Evolutionary conservation across 1,139 yeast genomes (phyloP).

Genomic region (Sugiyamaella castrensis): DNA sequence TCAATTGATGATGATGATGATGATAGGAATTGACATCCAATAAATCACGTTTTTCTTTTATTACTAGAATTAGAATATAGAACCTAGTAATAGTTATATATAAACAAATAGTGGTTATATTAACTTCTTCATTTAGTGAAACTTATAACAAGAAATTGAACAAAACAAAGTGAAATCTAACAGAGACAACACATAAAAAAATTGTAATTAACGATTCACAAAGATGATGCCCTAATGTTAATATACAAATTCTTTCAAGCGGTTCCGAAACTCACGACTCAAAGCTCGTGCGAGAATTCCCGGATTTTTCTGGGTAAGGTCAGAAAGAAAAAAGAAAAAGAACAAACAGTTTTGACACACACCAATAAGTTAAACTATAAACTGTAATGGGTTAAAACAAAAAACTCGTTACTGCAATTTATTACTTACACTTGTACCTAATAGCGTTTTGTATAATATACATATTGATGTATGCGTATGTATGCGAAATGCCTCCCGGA

Average conservation of each 20-base stretch:
- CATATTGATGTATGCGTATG: too few relatives aligned
- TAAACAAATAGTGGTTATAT: conserved; percentile 1
- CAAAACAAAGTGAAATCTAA: neutral
- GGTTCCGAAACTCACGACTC: neutral
- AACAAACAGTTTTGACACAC: conserved; percentile 3
- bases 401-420: too few relatives aligned
- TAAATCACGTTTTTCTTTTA: too few relatives aligned
- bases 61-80: neutral
- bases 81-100: neutral
- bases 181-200: neutral
- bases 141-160: too few relatives aligned
- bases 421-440: too few relatives aligned
- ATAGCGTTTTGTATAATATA: too few relatives aligned
- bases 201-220: neutral
- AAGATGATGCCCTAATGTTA: neutral
- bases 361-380: neutral
- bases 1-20: too few relatives aligned
- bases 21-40: too few relatives aligned
- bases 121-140: neutral
- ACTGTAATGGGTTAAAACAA: too few relatives aligned
- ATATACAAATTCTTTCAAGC: neutral
- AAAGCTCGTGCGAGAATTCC: neutral
- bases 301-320: conserved; percentile 2
- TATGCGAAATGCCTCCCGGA: too few relatives aligned
- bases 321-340: neutral